phyloP scores from a whole-genome alignment of 1,284 basidiomycete species.

The Takashimella tepidaria region DNA sequence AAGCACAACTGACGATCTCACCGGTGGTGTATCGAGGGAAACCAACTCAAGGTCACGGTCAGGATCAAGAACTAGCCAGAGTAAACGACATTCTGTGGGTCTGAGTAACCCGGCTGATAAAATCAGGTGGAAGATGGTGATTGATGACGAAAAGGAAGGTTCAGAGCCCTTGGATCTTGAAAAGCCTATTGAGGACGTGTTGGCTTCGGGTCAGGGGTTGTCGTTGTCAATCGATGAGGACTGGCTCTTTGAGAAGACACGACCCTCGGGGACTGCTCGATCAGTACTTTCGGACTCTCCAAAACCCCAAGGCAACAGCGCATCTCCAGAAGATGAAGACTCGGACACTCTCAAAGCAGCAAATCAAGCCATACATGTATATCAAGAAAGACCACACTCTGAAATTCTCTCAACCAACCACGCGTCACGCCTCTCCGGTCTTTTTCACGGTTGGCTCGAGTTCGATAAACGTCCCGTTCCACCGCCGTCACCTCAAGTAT shows the following conservation, averaged over 20 bases:
- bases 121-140: conserved; percentile 7
- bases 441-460: conserved; percentile 23
- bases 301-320: not conserved
- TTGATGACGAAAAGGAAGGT: not conserved
- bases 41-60: conserved; percentile 1
- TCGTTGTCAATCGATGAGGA: conserved; percentile 17
- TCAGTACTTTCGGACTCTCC: not conserved
- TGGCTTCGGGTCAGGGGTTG: not conserved
- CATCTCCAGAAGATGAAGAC: conserved; percentile 5
- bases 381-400: conserved; percentile 1
- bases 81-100: not conserved
- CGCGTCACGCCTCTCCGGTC: conserved; percentile 15
- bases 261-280: not conserved
- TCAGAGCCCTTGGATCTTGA: not conserved
- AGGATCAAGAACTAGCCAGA: too few species aligned
- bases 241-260: conserved; percentile 20
- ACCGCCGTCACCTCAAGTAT: conserved; percentile 18
- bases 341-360: conserved; percentile 20
- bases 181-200: not conserved
- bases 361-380: conserved; percentile 1
- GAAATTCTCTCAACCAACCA: not conserved
- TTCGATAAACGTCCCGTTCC: conserved; percentile 21
- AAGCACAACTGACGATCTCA: conserved; percentile 9
- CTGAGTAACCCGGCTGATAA: conserved; percentile 3
- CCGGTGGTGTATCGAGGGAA: conserved; percentile 5